Evolutionary conservation across 352 stramenopile species (phyloP), one percentile per base, ranked within the genome.

Genomic region (Phytopythium helicoides): DNA sequence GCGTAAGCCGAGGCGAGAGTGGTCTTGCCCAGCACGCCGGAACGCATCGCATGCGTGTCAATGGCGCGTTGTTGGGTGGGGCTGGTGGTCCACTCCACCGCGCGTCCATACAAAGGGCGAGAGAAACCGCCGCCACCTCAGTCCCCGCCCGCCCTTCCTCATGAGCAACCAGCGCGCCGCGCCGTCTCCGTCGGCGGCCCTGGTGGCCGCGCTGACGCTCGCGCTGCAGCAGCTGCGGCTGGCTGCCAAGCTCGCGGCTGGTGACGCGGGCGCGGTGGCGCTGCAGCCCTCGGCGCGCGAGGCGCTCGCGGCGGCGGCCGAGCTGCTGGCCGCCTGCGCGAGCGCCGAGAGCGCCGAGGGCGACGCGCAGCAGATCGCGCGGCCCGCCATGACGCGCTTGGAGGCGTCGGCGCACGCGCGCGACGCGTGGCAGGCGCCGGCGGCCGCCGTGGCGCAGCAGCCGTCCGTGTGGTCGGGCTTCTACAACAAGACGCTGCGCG

Each of bases 401-500:
- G 55, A 80, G 47, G 47, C 68, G 14, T 83, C 68, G 28, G 41
- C 71, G 36, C 51, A 76, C 26, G 66, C 59, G 15, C 64, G 52
- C n/a, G 70, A 78, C 11, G 52, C 41, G 31, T 80, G 69, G 69
- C 26, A 37, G 45, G 33, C 42, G 4, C 11, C 38, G 1, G 46
- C 16, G 45, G n/a, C 3, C n/a, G 31, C 11, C 28, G 5, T 10
- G 28, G 47, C 59, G 5, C 52, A 59, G 23, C 84, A 94, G 69
- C 84, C 81, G 46, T 91, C 80, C 3, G 65, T 94, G 23, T 94
- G 84, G 84, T 94, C 84, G 12, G 84, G 84, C 3, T 94, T 94
- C 42, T 94, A 94, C 69, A 94, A 90, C 73, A 94, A 94, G 71
- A 94, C 84, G 40, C 61, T 92, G 47, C 81, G 81, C 7, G 84